phyloP scores from a whole-genome alignment of 2,329 filamentous ascomycete genomes.

The Penicillium griseofulvum region DNA sequence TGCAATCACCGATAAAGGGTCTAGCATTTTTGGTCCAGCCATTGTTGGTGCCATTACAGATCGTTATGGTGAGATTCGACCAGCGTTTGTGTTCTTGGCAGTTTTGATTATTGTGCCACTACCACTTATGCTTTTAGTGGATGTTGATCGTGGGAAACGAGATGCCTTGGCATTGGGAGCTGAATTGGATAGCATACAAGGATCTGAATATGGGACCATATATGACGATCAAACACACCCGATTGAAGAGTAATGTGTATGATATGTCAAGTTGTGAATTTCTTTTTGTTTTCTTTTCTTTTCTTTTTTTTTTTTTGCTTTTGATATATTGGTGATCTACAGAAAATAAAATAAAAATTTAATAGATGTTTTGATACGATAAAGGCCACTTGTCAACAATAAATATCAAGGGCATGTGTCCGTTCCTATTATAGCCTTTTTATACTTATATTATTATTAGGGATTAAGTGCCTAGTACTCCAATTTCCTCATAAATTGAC shows the following conservation, averaged over 20 bases:
- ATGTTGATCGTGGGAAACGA: slow-evolving; percentile 73
- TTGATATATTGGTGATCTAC: neutral
- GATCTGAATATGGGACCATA: slow-evolving; percentile 28
- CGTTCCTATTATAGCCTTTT: neutral
- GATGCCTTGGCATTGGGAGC: slow-evolving; percentile 66
- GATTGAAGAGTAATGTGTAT: neutral
- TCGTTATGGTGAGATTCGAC: slow-evolving; percentile 72
- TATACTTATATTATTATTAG: too few relatives aligned
- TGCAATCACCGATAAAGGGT: slow-evolving; percentile 96
- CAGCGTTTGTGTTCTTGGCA: slow-evolving; percentile 89
- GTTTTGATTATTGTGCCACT: slow-evolving; percentile 79
- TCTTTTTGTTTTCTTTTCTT: neutral
- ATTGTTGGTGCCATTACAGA: slow-evolving; percentile 94
- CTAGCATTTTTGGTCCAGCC: slow-evolving; percentile 86
- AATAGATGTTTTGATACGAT: neutral
- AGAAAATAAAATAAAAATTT: neutral
- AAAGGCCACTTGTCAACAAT: slow-evolving; percentile 9
- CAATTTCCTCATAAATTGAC: neutral
- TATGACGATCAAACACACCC: neutral
- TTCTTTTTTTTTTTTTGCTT: too few relatives aligned
- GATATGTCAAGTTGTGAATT: neutral
- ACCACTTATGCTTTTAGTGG: slow-evolving; percentile 77
- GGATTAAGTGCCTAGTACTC: neutral
- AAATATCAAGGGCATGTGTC: neutral
- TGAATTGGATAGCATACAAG: slow-evolving; percentile 39